These are phyloP conservation scores for Lyophyllum shimeji DNA, from an alignment of 768 basidiomycete genomes.

Conservation along the genomic window DNA sequence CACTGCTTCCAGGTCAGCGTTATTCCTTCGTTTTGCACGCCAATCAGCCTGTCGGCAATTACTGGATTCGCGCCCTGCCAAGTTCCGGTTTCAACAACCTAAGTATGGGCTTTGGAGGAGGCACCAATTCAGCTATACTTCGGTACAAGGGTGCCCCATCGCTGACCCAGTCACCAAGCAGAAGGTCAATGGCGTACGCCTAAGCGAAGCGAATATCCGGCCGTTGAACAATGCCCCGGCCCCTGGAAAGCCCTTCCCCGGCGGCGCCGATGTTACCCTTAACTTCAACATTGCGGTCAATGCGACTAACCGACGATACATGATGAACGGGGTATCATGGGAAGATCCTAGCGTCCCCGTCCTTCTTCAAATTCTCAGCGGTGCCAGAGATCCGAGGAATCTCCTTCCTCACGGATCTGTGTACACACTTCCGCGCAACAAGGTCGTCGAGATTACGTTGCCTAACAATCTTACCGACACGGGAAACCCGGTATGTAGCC, in stretches of 20 bases:
- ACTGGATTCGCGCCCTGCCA: constrained; percentile 35
- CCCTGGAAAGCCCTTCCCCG: constrained; percentile 8
- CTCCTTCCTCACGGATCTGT: constrained; percentile 47
- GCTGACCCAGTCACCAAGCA: constrained; percentile 27
- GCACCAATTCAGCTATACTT: constrained; percentile 42
- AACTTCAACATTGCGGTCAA: constrained; percentile 20
- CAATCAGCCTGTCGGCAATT: constrained; percentile 37
- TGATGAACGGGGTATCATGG: constrained; percentile 30
- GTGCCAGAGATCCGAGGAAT: constrained; percentile 41
- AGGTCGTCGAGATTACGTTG: constrained; percentile 41
- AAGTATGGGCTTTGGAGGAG: constrained; percentile 39
- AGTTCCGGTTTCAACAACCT: constrained; percentile 16
- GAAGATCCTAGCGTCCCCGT: constrained; percentile 44
- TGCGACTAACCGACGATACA: constrained; percentile 15
- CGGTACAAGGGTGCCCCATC: constrained; percentile 32
- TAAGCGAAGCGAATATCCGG: constrained; percentile 21
- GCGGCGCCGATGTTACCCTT: constrained; percentile 22
- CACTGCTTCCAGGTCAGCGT: constrained; percentile 32
- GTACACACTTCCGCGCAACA: constrained; percentile 43
- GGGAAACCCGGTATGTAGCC: constrained; percentile 28
- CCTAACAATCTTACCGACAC: constrained; percentile 28
- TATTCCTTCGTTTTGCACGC: constrained; percentile 37
- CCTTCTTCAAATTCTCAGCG: constrained; percentile 58
- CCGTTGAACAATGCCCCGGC: constrained; percentile 5
- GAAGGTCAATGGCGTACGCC: constrained; percentile 19